Evolutionary conservation across 78 protist genomes (phyloP), one percentile per base, ranked within the genome.

Genomic region (slime mould (Dictyostelium discoideum)): DNA sequence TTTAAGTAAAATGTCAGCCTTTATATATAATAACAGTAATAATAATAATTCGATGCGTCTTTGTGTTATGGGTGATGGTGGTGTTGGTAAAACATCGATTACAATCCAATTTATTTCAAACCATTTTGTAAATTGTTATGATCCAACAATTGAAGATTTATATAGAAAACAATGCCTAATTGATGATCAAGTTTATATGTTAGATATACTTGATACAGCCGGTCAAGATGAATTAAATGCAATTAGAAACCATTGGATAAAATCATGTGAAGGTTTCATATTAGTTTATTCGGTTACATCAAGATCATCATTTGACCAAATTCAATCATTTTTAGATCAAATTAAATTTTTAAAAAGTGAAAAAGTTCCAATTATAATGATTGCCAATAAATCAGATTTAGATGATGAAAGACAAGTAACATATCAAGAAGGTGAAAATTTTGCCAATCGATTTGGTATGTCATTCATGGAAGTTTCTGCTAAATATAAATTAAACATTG

Each of bases 351-450:
- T 99, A 1, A 99, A 97, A 86, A 83, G 82, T 8, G 93, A 98
- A 63, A 92, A 98, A 11, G 20, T 98, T 13, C 99, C 99, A 46
- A 96, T 99, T 60, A 97, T 99, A 98, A 96, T 99, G 11, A 98
- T 99, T 26, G 99, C 99, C 16, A 99, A 99, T 98, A 99, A 99
- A 98, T 50, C 97, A 67, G 99, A 99, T 89, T 96, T 99, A 69
- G 90, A 76, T 24, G 73, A 86, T 8, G 73, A 81, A 5, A 65
- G 97, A 57, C 82, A 87, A 37, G 98, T 97, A 14, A 39, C 96
- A 39, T 63, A 29, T 50, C 96, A 94, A 60, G 98, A 97, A 6
- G 97, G 97, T 54, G 26, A 85, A 69, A 96, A 87, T 60, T 77
- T 88, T 1, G 96, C 98, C 10, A 79, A 50, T 42, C 67, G 94